These are phyloP conservation scores for Podila epigama DNA, from an alignment of 192 early-diverging fungal species.

Conservation along the genomic window DNA sequence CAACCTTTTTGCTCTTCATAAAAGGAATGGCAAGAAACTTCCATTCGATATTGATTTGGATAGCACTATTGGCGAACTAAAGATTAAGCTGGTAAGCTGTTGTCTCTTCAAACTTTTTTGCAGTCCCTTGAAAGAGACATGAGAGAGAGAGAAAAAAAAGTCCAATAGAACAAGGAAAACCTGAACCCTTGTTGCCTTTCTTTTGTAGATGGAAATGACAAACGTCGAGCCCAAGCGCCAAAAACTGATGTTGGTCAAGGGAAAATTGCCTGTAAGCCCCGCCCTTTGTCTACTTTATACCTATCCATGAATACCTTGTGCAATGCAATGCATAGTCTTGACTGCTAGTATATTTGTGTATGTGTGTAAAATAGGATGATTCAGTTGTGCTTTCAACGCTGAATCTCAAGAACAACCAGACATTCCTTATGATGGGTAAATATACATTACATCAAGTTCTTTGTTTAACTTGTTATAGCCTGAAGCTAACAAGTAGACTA, in stretches of 20 bases:
- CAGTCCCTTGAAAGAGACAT: too few species aligned
- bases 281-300: too few species aligned
- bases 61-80: conserved; percentile 40
- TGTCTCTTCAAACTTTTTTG: too few species aligned
- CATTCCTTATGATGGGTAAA: conserved; percentile 50
- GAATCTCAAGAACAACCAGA: conserved; percentile 41
- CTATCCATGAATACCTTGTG: background rate
- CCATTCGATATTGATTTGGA: conserved; percentile 42
- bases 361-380: conserved; percentile 17
- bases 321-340: too few species aligned
- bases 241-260: conserved; percentile 77
- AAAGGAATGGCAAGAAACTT: conserved; percentile 44
- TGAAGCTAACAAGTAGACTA: too few species aligned
- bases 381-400: conserved; percentile 32
- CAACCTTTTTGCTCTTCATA: background rate
- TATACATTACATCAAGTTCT: too few species aligned
- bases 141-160: too few species aligned
- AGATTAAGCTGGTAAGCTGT: conserved; percentile 31
- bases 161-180: too few species aligned
- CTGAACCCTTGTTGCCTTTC: background rate
- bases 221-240: conserved; percentile 67
- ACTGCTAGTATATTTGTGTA: background rate
- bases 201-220: conserved; percentile 61
- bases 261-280: conserved; percentile 62
- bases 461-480: too few species aligned